These are phyloP conservation scores for Lyophyllum atratum DNA, from an alignment of 768 basidiomycete species.

Conservation along the genomic window DNA sequence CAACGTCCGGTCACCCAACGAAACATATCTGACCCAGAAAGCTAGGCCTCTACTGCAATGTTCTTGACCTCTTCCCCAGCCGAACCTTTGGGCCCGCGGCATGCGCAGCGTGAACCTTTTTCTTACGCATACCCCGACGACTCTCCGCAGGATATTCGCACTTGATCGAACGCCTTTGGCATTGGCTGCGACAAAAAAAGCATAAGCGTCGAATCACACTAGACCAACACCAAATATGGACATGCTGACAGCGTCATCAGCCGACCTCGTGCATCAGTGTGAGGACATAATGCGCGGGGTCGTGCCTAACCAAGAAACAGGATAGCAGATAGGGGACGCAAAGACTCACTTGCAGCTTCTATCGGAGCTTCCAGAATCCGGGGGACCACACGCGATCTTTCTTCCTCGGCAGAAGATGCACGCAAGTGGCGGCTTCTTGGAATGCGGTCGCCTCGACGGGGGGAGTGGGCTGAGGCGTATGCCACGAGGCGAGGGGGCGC, in stretches of 20 bases:
- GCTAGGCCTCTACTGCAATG: background rate
- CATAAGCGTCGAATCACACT: conserved; percentile 8
- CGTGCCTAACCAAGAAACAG: conserved; percentile 2
- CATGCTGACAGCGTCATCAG: conserved; percentile 11
- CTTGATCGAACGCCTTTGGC: conserved; percentile 64
- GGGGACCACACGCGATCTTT: conserved; percentile 71
- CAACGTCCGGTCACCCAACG: background rate
- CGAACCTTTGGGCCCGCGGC: conserved; percentile 23
- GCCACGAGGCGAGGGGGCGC: conserved; percentile 19
- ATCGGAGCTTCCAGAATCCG: conserved; percentile 51
- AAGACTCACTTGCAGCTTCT: conserved; percentile 66
- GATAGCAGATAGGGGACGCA: conserved; percentile 8
- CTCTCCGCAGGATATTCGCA: conserved; percentile 76
- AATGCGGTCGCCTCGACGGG: conserved; percentile 28
- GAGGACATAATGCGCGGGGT: conserved; percentile 8
- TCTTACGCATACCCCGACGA: conserved; percentile 67
- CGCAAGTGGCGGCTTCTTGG: conserved; percentile 63
- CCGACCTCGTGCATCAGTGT: conserved; percentile 12
- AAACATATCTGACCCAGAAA: background rate
- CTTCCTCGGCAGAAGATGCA: conserved; percentile 68
- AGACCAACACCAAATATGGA: background rate
- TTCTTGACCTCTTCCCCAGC: conserved; percentile 16
- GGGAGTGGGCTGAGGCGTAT: conserved; percentile 29
- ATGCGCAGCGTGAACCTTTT: conserved; percentile 30
- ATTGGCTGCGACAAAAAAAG: conserved; percentile 53